A percentile compares a stretch with the other conserved stretches of the same genome.
These are phyloP conservation scores for Pythium chondricola DNA, from an alignment of 352 stramenopile species.

Conservation along the genomic window DNA sequence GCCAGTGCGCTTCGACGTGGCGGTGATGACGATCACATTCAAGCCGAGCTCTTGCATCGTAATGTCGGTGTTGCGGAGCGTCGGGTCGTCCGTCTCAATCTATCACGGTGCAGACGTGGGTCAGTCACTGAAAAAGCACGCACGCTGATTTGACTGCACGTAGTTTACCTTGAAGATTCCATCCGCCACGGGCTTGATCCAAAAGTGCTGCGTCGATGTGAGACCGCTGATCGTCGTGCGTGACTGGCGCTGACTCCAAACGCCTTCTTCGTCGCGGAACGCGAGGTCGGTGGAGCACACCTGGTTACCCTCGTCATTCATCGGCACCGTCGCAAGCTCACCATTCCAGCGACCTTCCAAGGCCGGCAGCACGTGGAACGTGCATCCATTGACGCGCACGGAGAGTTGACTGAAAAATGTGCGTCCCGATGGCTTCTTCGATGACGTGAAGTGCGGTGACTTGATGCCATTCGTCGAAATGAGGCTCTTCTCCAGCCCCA, in stretches of 20 bases:
- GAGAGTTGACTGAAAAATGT: slow-evolving; percentile 87
- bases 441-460: slow-evolving; percentile 37
- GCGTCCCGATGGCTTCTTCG: slow-evolving; percentile 50
- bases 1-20: slow-evolving; percentile 83
- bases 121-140: neutral
- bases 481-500: slow-evolving; percentile 82
- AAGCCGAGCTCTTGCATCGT: slow-evolving; percentile 83
- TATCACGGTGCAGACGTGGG: too few species aligned
- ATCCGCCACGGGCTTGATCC: slow-evolving; percentile 84
- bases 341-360: slow-evolving; percentile 86
- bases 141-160: too few species aligned
- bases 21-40: slow-evolving; percentile 79
- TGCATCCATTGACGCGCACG: slow-evolving; percentile 80
- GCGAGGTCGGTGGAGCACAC: slow-evolving; percentile 83
- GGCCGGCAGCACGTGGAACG: slow-evolving; percentile 75
- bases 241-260: slow-evolving; percentile 84
- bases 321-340: slow-evolving; percentile 63
- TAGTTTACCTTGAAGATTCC: slow-evolving; percentile 66
- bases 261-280: slow-evolving; percentile 80
- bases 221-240: slow-evolving; percentile 81
- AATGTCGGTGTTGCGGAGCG: slow-evolving; percentile 69
- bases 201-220: slow-evolving; percentile 83
- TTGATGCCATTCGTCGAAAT: slow-evolving; percentile 50
- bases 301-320: slow-evolving; percentile 72
- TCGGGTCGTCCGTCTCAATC: slow-evolving; percentile 81